Conservation (phyloP, 768 basidiomycete species). For the Roridomyces roridus region DNA sequence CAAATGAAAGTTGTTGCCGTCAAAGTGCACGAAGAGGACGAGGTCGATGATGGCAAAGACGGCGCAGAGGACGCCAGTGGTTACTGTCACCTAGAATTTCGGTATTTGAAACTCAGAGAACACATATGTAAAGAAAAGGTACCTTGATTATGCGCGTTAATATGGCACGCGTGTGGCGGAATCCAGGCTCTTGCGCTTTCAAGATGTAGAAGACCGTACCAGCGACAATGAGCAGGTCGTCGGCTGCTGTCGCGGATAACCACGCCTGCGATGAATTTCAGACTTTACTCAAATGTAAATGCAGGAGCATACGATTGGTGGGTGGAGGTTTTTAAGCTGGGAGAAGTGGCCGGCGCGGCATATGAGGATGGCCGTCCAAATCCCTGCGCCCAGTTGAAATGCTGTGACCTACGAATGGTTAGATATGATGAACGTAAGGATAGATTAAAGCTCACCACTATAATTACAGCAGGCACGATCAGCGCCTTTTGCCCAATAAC, state of each 20-base stretch:
- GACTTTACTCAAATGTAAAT: too few relatives aligned
- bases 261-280: too few relatives aligned
- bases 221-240: constrained; percentile 29
- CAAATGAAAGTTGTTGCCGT: constrained; percentile 27
- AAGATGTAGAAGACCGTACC: constrained; percentile 29
- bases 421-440: background rate
- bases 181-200: constrained; percentile 7
- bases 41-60: constrained; percentile 27
- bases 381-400: constrained; percentile 5
- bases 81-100: constrained; percentile 23
- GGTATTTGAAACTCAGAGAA: background rate
- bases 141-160: constrained; percentile 11
- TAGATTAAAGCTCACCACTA: background rate
- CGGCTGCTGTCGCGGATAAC: constrained; percentile 27
- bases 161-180: background rate
- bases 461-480: constrained; percentile 22
- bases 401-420: background rate
- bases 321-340: background rate
- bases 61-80: constrained; percentile 28
- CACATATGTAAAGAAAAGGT: background rate
- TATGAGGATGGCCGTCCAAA: constrained; percentile 2
- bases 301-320: background rate
- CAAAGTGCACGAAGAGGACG: constrained; percentile 20
- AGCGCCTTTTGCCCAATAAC: constrained; percentile 18
- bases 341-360: constrained; percentile 1